Base-by-base conservation (phyloP, 140 eudicot genomes). In the Erigeron philadelphicus region DNA sequence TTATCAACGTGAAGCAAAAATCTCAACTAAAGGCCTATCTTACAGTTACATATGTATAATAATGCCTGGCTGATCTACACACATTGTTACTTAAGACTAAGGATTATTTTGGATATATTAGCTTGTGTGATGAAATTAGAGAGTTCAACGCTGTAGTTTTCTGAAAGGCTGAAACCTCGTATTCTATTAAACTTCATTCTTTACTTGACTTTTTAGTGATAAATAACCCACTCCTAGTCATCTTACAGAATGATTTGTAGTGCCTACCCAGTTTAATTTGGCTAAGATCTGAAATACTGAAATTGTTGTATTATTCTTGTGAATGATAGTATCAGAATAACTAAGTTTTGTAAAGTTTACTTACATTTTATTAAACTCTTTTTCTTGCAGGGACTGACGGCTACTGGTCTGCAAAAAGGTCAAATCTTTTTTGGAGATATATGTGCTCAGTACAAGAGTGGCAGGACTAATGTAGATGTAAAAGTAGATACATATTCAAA, bases 401-500 rank as follows among this genome's bases (percentile, higher is more conserved):
- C 98, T 73, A 84, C 94, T 4, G 96, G 98, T 40, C 49, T 85
- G 70, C 83, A 90, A 84, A 93, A 71, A 76, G 95, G 87, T 77
- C 90, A 89, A 59, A 64, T 81, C 12, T 93, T 93, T 75, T 73
- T 86, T 60, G 98, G 96, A 57, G 96, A 93, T 74, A 71, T 93
- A 52, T 84, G 87, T 70, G 89, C 95, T 38, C 89, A 86, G 70
- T 85, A 86, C 72, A 87, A 77, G 84, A 83, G 84, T 70, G 92
- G 86, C 70, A 89, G 76, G 71, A 70, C 93, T 65, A 78, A 86
- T 42, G 90, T 89, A 49, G 95, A 93, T 89, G 89, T 93, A 53
- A 93, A 93, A 82, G 95, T 93, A 59, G 96, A 89, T 75, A 89
- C 96, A 19, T 89, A 83, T 71, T 89, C 96, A 7, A 93, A 93